These are phyloP conservation scores for Pleurotus tuoliensis DNA, from an alignment of 768 basidiomycete genomes.

Conservation along the genomic window DNA sequence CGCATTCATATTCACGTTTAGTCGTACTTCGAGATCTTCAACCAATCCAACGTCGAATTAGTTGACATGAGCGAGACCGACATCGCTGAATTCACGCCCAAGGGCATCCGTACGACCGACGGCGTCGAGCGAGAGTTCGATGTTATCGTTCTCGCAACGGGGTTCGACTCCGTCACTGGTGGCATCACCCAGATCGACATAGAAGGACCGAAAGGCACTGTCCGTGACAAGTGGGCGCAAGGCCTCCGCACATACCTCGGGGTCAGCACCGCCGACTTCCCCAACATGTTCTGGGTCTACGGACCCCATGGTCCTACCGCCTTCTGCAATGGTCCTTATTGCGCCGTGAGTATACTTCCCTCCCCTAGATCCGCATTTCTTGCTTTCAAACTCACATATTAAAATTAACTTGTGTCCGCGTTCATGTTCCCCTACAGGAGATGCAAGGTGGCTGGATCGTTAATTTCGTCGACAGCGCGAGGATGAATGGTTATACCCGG, in stretches of 20 bases:
- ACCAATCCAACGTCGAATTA: slow-evolving; percentile 13
- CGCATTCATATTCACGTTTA: neutral
- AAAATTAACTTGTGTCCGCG: neutral
- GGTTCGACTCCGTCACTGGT: slow-evolving; percentile 14
- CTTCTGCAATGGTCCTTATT: slow-evolving; percentile 13
- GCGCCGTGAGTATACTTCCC: slow-evolving; percentile 7
- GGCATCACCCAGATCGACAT: slow-evolving; percentile 14
- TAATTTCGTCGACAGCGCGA: slow-evolving; percentile 10
- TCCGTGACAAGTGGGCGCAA: slow-evolving; percentile 14
- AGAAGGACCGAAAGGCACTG: slow-evolving; percentile 11
- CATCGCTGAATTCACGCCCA: slow-evolving; percentile 12
- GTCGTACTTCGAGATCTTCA: slow-evolving; percentile 9
- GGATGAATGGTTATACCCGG: slow-evolving; percentile 3
- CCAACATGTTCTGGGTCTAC: slow-evolving; percentile 15
- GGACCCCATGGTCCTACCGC: slow-evolving; percentile 15
- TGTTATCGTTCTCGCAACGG: slow-evolving; percentile 14
- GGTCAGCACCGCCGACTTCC: slow-evolving; percentile 10
- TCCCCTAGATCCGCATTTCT: neutral
- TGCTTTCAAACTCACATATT: neutral
- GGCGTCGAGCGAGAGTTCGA: slow-evolving; percentile 13
- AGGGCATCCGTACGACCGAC: slow-evolving; percentile 11
- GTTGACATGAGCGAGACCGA: slow-evolving; percentile 13
- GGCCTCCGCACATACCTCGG: slow-evolving; percentile 15
- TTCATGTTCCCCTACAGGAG: slow-evolving; percentile 10
- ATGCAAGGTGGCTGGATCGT: slow-evolving; percentile 15